Conservation (phyloP, 2,329 filamentous ascomycete species). For the Diaporthe velutina region DNA sequence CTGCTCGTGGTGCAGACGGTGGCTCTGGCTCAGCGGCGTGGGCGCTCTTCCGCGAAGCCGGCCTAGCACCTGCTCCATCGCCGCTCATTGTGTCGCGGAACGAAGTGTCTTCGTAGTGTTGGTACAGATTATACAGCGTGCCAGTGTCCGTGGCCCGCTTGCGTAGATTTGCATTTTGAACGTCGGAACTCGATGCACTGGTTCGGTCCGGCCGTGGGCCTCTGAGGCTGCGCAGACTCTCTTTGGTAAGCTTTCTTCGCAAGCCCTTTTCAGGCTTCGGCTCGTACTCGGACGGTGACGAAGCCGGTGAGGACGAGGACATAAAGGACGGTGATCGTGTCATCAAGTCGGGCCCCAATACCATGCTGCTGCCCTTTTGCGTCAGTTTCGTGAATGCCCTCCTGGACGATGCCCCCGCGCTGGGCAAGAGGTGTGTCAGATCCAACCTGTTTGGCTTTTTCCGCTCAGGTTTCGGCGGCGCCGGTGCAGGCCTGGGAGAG, state of each 20-base stretch:
- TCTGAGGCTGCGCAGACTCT: constrained; percentile 47
- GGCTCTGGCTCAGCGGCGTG: not conserved
- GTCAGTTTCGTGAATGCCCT: constrained; percentile 30
- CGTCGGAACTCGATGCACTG: constrained; percentile 20
- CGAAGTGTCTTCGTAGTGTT: constrained; percentile 70
- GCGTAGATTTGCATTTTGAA: constrained; percentile 26
- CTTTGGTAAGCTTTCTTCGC: constrained; percentile 53
- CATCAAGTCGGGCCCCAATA: constrained; percentile 54
- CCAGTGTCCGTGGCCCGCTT: constrained; percentile 47
- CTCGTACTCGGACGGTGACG: constrained; percentile 43
- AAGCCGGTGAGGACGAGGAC: constrained; percentile 53
- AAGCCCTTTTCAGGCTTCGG: constrained; percentile 47
- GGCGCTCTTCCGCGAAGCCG: constrained; percentile 13
- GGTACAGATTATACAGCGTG: constrained; percentile 65
- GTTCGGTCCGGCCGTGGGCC: not conserved
- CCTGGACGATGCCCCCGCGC: constrained; percentile 45
- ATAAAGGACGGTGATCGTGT: constrained; percentile 58
- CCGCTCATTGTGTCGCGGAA: constrained; percentile 57
- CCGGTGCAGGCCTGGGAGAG: constrained; percentile 45
- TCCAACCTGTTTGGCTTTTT: constrained; percentile 65
- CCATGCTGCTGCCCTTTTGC: constrained; percentile 44
- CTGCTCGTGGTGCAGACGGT: not conserved
- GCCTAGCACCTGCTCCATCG: constrained; percentile 32
- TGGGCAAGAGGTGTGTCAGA: constrained; percentile 58
- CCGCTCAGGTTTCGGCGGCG: constrained; percentile 52